Base-by-base conservation (phyloP, 2,329 filamentous ascomycete species). In the Colletotrichum theobromicola region DNA sequence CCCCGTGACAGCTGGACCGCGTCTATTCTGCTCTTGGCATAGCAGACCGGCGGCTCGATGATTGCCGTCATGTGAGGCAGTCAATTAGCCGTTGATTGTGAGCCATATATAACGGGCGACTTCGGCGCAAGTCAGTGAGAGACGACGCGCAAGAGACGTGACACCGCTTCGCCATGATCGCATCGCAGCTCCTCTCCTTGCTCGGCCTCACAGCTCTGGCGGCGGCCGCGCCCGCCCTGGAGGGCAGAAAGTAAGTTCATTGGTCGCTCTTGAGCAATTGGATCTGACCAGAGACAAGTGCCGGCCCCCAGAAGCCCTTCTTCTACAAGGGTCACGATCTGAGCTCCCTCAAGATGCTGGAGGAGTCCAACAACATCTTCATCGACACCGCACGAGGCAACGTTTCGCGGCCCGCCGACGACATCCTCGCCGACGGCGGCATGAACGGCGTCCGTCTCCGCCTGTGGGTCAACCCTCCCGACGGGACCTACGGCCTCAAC, bases 261-360 rank as follows among this genome's bases (percentile, higher is more conserved):
- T n/a, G n/a, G n/a, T n/a, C 28, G 34, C 6, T 4, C 57, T 57
- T 28, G 4, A 4, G 4, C 42, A 57, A 57, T 57, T 57, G 53
- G 18, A 30, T 55, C 67, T 71, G 42, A 65, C 30, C 5, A 64
- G 53, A 42, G 7, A 50, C 24, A 30, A 73, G 67, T 50, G 28
- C n/a, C 30, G 16, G 28, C 18, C 16, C 67, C 30, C 60, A 35
- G 16, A 63, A 62, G 24, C 62, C 72, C 62, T 74, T 74, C 18
- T 74, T 74, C 55, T 74, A 74, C 57, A 74, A 74, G 55, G 72
- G 72, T 9, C 72, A 74, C 42, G 72, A 74, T 12, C 63, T 74
- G n/a, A 74, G 72, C 68, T 74, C 72, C 6, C 62, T 74, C 10
- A 74, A 74, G 68, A 67, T 74, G 68, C 62, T 74, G 18, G 72